A percentile compares a stretch with the other conserved stretches of the same genome.
phyloP scores from a whole-genome alignment of 192 early-diverging fungal species.

The Pilobolus umbonatus region DNA sequence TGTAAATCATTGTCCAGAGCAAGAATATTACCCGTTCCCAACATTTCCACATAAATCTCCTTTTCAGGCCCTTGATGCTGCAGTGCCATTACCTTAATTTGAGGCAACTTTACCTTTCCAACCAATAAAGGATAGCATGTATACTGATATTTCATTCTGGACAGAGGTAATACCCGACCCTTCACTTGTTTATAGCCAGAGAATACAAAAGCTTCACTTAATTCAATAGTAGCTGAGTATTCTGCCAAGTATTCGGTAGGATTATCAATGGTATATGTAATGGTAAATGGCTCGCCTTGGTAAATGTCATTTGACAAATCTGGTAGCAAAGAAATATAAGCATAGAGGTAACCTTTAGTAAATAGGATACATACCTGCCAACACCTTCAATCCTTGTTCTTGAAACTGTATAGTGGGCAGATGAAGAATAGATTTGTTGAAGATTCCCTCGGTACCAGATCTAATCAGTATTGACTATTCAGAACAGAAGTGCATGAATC shows the following conservation, averaged over 20 bases:
- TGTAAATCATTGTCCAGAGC: constrained; percentile 18
- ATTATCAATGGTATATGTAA: constrained; percentile 61
- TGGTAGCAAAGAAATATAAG: constrained; percentile 22
- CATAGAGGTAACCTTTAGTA: neutral
- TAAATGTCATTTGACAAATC: constrained; percentile 52
- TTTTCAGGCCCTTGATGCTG: constrained; percentile 18
- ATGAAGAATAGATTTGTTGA: constrained; percentile 25
- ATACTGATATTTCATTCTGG: constrained; percentile 43
- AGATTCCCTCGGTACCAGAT: constrained; percentile 7
- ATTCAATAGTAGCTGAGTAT: constrained; percentile 54
- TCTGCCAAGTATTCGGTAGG: constrained; percentile 46
- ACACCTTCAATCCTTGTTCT: constrained; percentile 31
- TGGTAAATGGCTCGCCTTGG: constrained; percentile 56
- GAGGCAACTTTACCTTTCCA: constrained; percentile 55
- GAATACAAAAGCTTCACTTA: constrained; percentile 71
- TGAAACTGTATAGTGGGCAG: constrained; percentile 31
- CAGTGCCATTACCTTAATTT: constrained; percentile 35
- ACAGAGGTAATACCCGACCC: constrained; percentile 54
- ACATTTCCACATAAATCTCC: constrained; percentile 13
- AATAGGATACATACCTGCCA: constrained; percentile 28
- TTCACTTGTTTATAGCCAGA: constrained; percentile 62
- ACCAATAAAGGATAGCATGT: constrained; percentile 57
- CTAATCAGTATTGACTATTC: constrained; percentile 8
- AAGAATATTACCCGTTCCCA: constrained; percentile 8
- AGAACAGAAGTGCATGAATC: neutral